Percentiles rank a stretch among this genome's conserved stretches.
Evolutionary conservation across 2,329 filamentous ascomycete genomes (phyloP).

Genomic region (Teratosphaeria zuluensis): DNA sequence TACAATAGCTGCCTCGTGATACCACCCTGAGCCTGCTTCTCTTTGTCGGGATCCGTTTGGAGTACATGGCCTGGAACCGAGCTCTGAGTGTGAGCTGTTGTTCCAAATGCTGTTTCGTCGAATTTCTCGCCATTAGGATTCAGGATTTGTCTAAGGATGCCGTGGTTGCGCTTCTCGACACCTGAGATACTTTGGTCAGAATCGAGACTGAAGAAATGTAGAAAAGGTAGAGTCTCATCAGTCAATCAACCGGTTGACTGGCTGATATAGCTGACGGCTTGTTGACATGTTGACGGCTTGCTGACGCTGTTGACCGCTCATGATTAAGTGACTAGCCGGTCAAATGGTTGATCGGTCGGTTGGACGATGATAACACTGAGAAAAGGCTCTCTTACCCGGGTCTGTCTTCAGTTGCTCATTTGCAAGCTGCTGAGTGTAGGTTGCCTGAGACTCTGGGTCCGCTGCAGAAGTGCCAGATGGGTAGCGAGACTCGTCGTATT

Average conservation of each 20-base stretch:
- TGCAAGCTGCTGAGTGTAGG: background rate
- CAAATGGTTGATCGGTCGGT: no score
- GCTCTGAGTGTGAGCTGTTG: constrained; percentile 4
- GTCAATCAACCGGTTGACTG: no score
- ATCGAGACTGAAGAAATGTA: background rate
- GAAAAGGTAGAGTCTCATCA: no score
- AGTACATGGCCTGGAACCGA: background rate
- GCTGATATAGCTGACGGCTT: no score
- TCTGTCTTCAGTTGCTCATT: background rate
- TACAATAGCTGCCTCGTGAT: constrained; percentile 11
- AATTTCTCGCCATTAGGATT: constrained; percentile 18
- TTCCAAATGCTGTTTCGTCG: constrained; percentile 13
- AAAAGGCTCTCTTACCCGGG: background rate
- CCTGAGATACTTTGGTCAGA: background rate
- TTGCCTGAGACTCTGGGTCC: background rate
- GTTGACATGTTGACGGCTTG: no score
- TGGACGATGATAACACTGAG: no score
- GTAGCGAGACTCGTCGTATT: constrained; percentile 10
- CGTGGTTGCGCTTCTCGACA: background rate
- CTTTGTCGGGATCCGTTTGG: background rate
- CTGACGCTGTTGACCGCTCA: no score
- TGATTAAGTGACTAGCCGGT: no score
- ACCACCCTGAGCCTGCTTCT: constrained; percentile 3
- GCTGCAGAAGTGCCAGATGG: background rate
- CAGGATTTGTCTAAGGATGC: constrained; percentile 3